Base-by-base conservation (phyloP, 371 early-diverging fungal genomes). In the Apophysomyces variabilis region DNA sequence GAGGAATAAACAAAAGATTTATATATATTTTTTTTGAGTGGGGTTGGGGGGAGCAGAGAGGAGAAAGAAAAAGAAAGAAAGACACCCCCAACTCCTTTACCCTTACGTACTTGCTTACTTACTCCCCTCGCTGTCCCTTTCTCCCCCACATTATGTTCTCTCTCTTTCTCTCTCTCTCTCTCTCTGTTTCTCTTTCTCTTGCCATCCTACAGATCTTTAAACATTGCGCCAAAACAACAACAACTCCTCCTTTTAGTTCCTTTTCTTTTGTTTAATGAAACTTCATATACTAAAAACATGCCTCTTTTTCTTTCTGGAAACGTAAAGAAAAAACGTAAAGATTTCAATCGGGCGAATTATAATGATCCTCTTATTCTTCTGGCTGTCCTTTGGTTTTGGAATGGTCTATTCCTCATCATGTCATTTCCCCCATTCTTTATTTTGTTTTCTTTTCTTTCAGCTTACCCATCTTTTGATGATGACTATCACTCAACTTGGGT, bases 11-110 rank as follows among this genome's bases (percentile, higher is more conserved):
- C 13, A 45, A 45, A 45, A 21, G 32, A 26, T 35, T 50, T 50
- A 45, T 45, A n/a, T 50, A 18, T 50, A 18, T 50, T 50, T 50
- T 50, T 50, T 50, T 47, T 13, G 13, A 13, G 54, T 50, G 54
- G 54, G 54, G 54, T 50, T 50, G 54, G 54, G 54, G 54, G 54
- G 54, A 13, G 12, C 8, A n/a, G 46, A 5, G 46, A 14, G 43
- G 43, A 18, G 46, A 18, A 18, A 43, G 43, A 43, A 18, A 18
- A 14, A 18, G 13, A 13, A 18, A 45, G 46, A 45, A 18, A 18
- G 46, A n/a, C 16, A 0, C 54, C 54, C 54, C n/a, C 54, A 18
- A 50, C 54, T 21, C 21, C 21, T 50, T 26, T 26, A 26, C 32
- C 32, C 32, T 26, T 26, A 26, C 32, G 32, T 26, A 26, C 32